A percentile compares a stretch with the other conserved stretches of the same genome.
Conservation (phyloP, 352 stramenopile genomes). For the Globisporangium sylvaticum region DNA sequence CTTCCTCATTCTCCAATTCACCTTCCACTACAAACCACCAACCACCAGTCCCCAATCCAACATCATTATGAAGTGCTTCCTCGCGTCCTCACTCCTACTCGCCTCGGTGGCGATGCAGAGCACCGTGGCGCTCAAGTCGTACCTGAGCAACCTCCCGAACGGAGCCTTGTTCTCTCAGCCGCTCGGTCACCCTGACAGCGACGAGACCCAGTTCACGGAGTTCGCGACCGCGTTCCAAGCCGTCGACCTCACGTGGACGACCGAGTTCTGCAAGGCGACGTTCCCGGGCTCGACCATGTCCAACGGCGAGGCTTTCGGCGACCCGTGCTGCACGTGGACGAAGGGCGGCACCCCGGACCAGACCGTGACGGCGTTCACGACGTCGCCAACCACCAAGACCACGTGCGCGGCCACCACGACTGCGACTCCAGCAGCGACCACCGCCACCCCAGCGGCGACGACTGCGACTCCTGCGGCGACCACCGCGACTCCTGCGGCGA, state of each 20-base stretch:
- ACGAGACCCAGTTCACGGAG: conserved; percentile 22
- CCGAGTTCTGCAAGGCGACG: conserved; percentile 29
- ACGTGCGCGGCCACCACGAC: background rate
- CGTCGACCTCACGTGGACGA: conserved; percentile 25
- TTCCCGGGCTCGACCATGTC: conserved; percentile 35
- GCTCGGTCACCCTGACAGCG: conserved; percentile 30
- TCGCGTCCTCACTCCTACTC: conserved; percentile 55
- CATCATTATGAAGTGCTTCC: conserved; percentile 61
- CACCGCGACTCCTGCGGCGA: too few species aligned
- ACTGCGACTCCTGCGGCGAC: too few species aligned
- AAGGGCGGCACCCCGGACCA: conserved; percentile 25
- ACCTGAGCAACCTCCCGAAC: conserved; percentile 38
- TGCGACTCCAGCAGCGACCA: too few species aligned
- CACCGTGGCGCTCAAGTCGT: conserved; percentile 32
- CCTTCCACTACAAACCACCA: conserved; percentile 1
- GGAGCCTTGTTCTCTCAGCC: conserved; percentile 26
- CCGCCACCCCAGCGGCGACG: too few species aligned
- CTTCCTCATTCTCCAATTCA: conserved; percentile 17
- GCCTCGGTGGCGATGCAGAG: conserved; percentile 79
- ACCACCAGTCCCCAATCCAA: conserved; percentile 4
- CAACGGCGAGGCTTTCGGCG: conserved; percentile 32
- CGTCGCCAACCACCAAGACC: conserved; percentile 1
- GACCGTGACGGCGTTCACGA: conserved; percentile 20
- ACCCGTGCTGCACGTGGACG: conserved; percentile 48
- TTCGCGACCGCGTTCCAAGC: conserved; percentile 22